Base-by-base conservation (phyloP, 78 protist genomes). In the Dictyostelium firmibasis region DNA sequence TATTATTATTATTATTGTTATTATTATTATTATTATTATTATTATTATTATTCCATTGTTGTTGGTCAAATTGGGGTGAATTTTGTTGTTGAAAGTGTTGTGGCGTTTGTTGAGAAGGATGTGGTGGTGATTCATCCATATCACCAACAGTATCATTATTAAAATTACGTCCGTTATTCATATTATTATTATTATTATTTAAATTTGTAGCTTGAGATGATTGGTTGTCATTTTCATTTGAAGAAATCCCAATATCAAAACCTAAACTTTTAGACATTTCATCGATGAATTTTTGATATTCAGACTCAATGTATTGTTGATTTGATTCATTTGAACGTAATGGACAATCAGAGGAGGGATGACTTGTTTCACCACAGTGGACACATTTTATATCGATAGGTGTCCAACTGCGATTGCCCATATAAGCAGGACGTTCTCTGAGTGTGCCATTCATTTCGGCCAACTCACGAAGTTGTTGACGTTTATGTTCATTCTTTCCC, bases 391-490 rank as follows among this genome's bases (percentile, higher is more conserved):
- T 91, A 33, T 86, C 94, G 5, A 83, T 95, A 10, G 87, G 70
- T 2, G 53, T 64, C 91, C 92, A 94, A n/a, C 62, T 43, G 44
- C 62, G 70, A 67, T 89, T 81, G 8, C 92, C 84, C 47, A 85
- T 67, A 29, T 74, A 96, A 0, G 93, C 91, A 6, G 94, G 88
- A 23, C 96, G 72, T 31, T 96, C 97, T 35, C 97, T 50, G 4
- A 97, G 97, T 1, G 99, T 98, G 43, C 99, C 99, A 77, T 98
- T 97, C 95, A 97, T 85, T 33, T 87, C 79, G 0, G 99, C 99
- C 57, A 98, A 92, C 69, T 97, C 97, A 31, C 97, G 84, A 38
- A 98, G 94, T 94, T 98, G 99, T 81, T 67, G 84, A 38, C 93
- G 57, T 92, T 98, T 98, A 85, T 89, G 96, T 83, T 97, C 99